Base-by-base conservation (phyloP, 345 rosid genomes). In the Melastoma malabathricum region DNA sequence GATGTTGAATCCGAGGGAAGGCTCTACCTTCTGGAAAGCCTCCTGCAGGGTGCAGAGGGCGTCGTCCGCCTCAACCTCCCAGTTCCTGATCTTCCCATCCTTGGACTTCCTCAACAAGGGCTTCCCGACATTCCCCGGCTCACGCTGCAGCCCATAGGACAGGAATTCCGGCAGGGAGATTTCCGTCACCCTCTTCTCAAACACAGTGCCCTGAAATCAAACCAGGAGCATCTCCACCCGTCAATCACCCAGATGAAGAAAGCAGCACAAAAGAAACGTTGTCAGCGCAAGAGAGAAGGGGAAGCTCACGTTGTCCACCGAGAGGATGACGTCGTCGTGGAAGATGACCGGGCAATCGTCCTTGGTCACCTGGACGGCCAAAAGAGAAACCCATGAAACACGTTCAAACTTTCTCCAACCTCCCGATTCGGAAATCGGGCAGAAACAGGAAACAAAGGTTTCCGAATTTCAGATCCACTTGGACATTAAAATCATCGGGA, bases 331-430 rank as follows among this genome's bases (percentile, higher is more conserved):
- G 58, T 84, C 61, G 72, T 90, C 98, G 59, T 90, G 98, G 75
- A 86, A 90, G 65, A 90, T 90, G 67, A 90, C 76, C 1, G 98
- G 98, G 73, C 82, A 82, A 62, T 71, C 89, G 68, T 92, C 98
- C 48, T 65, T 80, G 22, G 98, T 92, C 64, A 92, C 98, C 98
- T 86, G 57, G 76, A 85, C 74, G 73, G 72, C n/a, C n/a, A 64
- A 53, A 62, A 70, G 54, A 55, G 15, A 15, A 13, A 41, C 25
- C 25, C 25, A 22, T 4, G 25, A 22, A 22, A 22, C 25, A 4
- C 25, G 25, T 22, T 22, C 25, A 22, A 22, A 22, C 25, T 22
- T 22, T 22, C 25, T 22, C 25, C 25, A 22, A 1, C 25, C 25
- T 22, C 4, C 25, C 25, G 25, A 22, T 22, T 22, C 25, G 25